Percentiles rank a stretch among this genome's conserved stretches.
Evolutionary conservation across 352 stramenopile species (phyloP).

Genomic region (Globisporangium cederbergense): DNA sequence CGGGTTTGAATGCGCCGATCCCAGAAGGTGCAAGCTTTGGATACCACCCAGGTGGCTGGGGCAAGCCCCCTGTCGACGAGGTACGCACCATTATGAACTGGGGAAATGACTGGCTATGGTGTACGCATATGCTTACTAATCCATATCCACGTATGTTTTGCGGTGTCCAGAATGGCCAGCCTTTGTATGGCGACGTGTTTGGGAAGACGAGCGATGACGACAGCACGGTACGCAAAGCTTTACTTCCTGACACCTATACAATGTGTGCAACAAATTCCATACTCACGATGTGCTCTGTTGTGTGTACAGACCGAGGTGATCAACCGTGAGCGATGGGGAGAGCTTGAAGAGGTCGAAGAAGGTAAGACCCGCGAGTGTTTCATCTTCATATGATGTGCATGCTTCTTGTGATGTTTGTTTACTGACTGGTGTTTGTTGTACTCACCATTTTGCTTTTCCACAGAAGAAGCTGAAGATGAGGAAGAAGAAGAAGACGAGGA

Average conservation of each 20-base stretch:
- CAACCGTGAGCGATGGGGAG: slow-evolving; percentile 65
- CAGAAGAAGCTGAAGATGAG: slow-evolving; percentile 31
- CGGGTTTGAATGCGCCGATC: slow-evolving; percentile 96
- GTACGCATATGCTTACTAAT: background rate
- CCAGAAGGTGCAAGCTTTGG: slow-evolving; percentile 93
- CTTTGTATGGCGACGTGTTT: slow-evolving; percentile 98
- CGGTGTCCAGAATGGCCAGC: slow-evolving; percentile 80
- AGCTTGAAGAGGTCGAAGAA: slow-evolving; percentile 64
- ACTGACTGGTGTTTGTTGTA: too few species aligned
- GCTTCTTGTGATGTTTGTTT: too few species aligned
- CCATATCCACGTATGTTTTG: too few species aligned
- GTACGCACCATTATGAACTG: background rate
- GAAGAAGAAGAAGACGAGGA: slow-evolving; percentile 53
- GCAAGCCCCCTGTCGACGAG: slow-evolving; percentile 96
- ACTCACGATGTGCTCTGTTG: background rate
- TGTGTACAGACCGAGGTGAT: slow-evolving; percentile 38
- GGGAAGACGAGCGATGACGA: slow-evolving; percentile 43
- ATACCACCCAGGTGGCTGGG: slow-evolving; percentile 96
- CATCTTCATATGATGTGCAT: background rate
- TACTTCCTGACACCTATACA: too few species aligned
- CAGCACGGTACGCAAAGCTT: slow-evolving; percentile 24
- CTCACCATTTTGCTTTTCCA: slow-evolving; percentile 1
- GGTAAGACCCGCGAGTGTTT: background rate
- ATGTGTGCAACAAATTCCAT: too few species aligned
- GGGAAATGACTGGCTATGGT: background rate